These are phyloP conservation scores for Aspergillus brasiliensis DNA, from an alignment of 2,329 filamentous ascomycete species.

Conservation along the genomic window DNA sequence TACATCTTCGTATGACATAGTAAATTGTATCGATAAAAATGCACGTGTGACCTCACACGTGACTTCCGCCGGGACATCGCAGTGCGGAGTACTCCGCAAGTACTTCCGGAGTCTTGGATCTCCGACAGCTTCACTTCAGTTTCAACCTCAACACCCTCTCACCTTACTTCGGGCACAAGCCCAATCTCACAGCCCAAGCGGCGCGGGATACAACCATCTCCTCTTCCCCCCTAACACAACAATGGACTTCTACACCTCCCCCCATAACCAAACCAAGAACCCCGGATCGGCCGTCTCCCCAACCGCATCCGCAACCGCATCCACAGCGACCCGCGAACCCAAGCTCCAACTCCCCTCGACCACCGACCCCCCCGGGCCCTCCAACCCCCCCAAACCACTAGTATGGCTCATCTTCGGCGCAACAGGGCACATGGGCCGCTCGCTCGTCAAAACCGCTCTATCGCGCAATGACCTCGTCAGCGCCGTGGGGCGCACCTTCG, in stretches of 20 bases:
- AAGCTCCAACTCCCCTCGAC: conserved; percentile 72
- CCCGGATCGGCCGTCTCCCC: conserved; percentile 11
- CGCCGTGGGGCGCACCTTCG: conserved; percentile 80
- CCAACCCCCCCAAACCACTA: conserved; percentile 70
- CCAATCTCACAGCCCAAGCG: background rate
- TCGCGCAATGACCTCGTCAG: conserved; percentile 80
- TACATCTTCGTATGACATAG: too few relatives aligned
- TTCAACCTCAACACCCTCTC: too few relatives aligned
- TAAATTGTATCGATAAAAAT: too few relatives aligned
- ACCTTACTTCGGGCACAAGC: too few relatives aligned
- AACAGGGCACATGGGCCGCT: conserved; percentile 95
- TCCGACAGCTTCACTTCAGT: too few relatives aligned
- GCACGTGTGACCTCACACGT: too few relatives aligned
- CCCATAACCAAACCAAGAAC: background rate
- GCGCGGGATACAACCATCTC: background rate
- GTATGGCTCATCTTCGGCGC: conserved; percentile 96
- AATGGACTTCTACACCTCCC: conserved; percentile 3
- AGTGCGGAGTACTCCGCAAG: too few relatives aligned
- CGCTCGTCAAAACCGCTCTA: conserved; percentile 79
- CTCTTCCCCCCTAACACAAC: background rate
- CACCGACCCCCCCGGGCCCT: conserved; percentile 78
- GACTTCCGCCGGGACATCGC: too few relatives aligned
- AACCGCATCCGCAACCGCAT: background rate
- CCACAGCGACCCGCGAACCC: conserved; percentile 35
- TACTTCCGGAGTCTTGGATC: too few relatives aligned